These are phyloP conservation scores for Parmales sp. DNA, from an alignment of 108 stramenopile species.

Conservation along the genomic window DNA sequence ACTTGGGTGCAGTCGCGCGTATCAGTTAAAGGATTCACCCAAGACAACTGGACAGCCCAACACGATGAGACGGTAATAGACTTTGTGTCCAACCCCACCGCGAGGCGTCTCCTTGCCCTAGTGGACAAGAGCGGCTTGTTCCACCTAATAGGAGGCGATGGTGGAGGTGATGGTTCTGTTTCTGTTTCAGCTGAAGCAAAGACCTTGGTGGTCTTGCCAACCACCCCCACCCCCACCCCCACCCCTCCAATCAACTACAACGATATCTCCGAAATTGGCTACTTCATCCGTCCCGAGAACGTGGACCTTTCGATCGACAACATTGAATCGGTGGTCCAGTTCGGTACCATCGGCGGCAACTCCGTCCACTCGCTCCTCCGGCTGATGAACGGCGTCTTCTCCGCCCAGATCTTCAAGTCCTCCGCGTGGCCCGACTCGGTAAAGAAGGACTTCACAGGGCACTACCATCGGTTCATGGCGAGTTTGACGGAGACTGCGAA, in stretches of 20 bases:
- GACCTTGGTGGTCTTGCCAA: too few relatives aligned
- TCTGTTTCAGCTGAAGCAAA: background rate
- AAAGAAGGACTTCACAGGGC: conserved; percentile 39
- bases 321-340: conserved; percentile 22
- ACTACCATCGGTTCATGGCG: conserved; percentile 52
- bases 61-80: conserved; percentile 14
- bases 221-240: background rate
- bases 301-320: conserved; percentile 14
- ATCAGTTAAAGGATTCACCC: too few relatives aligned
- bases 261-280: conserved; percentile 15
- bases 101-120: conserved; percentile 16
- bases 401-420: conserved; percentile 15
- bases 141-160: background rate
- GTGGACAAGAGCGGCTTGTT: conserved; percentile 16
- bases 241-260: background rate
- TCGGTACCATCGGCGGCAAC: conserved; percentile 25
- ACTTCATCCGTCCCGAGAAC: conserved; percentile 29
- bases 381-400: conserved; percentile 35
- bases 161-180: background rate
- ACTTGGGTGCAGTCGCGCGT: too few relatives aligned
- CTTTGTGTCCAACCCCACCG: conserved; percentile 13
- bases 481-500: conserved; percentile 39
- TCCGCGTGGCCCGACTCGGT: conserved; percentile 35
- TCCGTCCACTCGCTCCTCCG: conserved; percentile 30
- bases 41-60: background rate